Conservation (phyloP, 2,329 filamentous ascomycete genomes). For the Fusarium sp. region DNA sequence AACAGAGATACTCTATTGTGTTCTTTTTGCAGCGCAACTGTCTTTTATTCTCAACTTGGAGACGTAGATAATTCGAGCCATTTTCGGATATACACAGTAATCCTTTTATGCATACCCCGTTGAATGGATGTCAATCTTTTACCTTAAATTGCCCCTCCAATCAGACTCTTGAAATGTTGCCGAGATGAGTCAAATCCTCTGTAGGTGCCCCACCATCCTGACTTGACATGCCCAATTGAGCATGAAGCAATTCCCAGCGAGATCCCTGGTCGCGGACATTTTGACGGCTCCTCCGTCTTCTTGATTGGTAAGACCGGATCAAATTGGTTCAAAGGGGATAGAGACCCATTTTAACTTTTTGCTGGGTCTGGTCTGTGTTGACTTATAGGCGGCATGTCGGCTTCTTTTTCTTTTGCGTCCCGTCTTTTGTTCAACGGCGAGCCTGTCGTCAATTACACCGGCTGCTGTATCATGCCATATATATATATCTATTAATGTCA, state of each 20-base stretch:
- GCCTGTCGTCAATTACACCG: slow-evolving; percentile 2
- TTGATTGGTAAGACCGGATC: slow-evolving; percentile 27
- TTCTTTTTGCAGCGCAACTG: background rate
- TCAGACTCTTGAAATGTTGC: slow-evolving; percentile 1
- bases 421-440: slow-evolving; percentile 13
- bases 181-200: slow-evolving; percentile 25
- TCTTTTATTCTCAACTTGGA: background rate
- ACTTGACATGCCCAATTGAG: slow-evolving; percentile 2
- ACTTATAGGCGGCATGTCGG: slow-evolving; percentile 38
- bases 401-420: slow-evolving; percentile 19
- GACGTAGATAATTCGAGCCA: background rate
- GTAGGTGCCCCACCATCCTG: background rate
- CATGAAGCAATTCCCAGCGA: slow-evolving; percentile 17
- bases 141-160: slow-evolving; percentile 16
- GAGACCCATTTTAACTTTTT: slow-evolving; percentile 25
- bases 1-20: background rate
- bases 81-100: slow-evolving; percentile 10
- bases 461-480: slow-evolving; percentile 4
- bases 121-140: slow-evolving; percentile 4
- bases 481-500: slow-evolving; percentile 11
- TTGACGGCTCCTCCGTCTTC: background rate
- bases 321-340: background rate
- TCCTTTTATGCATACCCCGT: background rate
- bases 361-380: background rate
- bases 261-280: slow-evolving; percentile 10